Percentiles rank a stretch among this genome's conserved stretches.
These are phyloP conservation scores for Aureobasidium musti DNA, from an alignment of 2,329 filamentous ascomycete species.

Conservation along the genomic window DNA sequence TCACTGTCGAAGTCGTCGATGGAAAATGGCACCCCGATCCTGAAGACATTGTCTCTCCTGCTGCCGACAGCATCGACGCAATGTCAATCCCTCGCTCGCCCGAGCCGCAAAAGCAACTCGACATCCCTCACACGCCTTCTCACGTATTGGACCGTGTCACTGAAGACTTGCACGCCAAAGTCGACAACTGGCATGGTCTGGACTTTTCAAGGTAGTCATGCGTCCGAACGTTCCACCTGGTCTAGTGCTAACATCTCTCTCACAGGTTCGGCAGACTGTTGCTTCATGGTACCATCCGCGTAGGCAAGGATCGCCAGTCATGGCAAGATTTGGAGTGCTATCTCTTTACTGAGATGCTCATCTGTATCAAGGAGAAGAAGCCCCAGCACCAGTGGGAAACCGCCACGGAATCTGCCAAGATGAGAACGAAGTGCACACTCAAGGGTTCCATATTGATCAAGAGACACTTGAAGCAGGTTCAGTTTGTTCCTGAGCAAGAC, in stretches of 20 bases:
- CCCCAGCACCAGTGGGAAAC: constrained; percentile 63
- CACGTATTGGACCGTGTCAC: constrained; percentile 82
- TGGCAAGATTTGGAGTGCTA: constrained; percentile 99
- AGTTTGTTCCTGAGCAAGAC: constrained; percentile 68
- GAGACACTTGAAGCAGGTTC: constrained; percentile 92
- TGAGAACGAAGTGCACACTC: constrained; percentile 76
- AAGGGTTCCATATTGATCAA: constrained; percentile 99
- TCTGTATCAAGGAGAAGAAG: constrained; percentile 98
- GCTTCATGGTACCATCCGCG: constrained; percentile 83
- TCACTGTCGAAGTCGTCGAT: constrained; percentile 92
- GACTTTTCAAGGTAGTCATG: constrained; percentile 72
- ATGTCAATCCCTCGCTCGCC: constrained; percentile 28
- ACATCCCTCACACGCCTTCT: constrained; percentile 46
- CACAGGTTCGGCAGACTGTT: constrained; percentile 84
- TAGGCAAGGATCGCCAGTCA: constrained; percentile 92
- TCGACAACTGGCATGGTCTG: constrained; percentile 97
- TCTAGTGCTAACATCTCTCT: neutral
- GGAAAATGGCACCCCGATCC: constrained; percentile 86
- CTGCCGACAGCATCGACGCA: constrained; percentile 33
- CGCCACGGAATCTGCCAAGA: constrained; percentile 44
- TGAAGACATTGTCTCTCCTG: constrained; percentile 68
- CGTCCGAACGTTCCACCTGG: constrained; percentile 33
- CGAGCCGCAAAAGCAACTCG: constrained; percentile 6
- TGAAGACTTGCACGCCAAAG: constrained; percentile 78
- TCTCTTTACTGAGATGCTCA: constrained; percentile 97